Percentiles rank a stretch among this genome's conserved stretches.
These are phyloP conservation scores for Venturia aucupariae DNA, from an alignment of 2,329 filamentous ascomycete species.

Conservation along the genomic window DNA sequence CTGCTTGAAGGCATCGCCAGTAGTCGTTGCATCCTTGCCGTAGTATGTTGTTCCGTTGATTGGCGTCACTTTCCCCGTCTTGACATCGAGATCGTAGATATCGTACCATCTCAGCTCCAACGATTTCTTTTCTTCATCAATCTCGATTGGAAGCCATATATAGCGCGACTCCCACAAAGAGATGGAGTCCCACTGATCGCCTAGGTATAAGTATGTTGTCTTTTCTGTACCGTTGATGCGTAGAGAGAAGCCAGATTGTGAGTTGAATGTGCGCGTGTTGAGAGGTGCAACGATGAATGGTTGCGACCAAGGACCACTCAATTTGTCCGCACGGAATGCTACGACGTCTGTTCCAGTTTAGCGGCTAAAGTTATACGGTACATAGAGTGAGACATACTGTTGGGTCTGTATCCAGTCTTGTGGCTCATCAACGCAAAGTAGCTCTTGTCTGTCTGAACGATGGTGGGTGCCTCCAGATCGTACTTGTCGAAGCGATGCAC, in stretches of 20 bases:
- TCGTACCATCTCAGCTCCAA: slow-evolving; percentile 46
- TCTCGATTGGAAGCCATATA: slow-evolving; percentile 47
- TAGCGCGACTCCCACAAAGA: slow-evolving; percentile 49
- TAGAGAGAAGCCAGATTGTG: slow-evolving; percentile 43
- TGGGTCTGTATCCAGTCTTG: slow-evolving; percentile 55
- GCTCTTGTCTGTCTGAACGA: slow-evolving; percentile 50
- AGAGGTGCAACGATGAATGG: slow-evolving; percentile 43
- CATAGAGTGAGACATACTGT: slow-evolving; percentile 29
- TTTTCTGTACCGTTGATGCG: slow-evolving; percentile 40
- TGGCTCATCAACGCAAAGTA: slow-evolving; percentile 55
- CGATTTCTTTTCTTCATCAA: slow-evolving; percentile 43
- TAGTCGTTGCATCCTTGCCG: slow-evolving; percentile 36
- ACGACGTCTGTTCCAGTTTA: slow-evolving; percentile 37
- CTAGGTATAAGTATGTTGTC: slow-evolving; percentile 44
- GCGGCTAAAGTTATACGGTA: not conserved
- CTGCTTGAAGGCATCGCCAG: slow-evolving; percentile 44
- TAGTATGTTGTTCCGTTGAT: slow-evolving; percentile 42
- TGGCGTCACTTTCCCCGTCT: slow-evolving; percentile 39
- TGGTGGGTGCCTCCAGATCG: slow-evolving; percentile 51
- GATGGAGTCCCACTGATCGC: slow-evolving; percentile 47
- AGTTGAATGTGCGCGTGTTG: slow-evolving; percentile 45
- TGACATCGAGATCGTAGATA: slow-evolving; percentile 46
- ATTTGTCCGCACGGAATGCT: slow-evolving; percentile 43
- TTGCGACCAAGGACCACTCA: slow-evolving; percentile 45
- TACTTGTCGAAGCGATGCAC: slow-evolving; percentile 50